Evolutionary conservation across 495 filamentous ascomycete genomes (phyloP).

Genomic region (Aspergillus saccharolyticus): DNA sequence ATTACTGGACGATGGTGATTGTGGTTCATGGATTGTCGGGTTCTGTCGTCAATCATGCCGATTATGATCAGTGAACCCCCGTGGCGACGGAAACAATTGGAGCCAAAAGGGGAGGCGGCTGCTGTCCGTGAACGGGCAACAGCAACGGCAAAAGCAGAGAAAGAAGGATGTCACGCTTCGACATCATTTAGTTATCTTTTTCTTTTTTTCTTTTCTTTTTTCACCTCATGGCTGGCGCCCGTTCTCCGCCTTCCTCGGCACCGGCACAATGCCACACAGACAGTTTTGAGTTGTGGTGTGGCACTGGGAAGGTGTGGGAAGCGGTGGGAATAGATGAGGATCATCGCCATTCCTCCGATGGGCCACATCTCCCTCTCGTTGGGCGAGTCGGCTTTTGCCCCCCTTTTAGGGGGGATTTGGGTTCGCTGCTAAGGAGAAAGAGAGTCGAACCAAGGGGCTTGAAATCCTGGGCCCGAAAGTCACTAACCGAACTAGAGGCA

Average conservation of each 20-base stretch:
- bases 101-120: too few species aligned
- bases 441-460: conserved; percentile 18
- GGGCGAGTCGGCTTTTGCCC: conserved; percentile 9
- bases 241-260: too few species aligned
- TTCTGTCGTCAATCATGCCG: background rate
- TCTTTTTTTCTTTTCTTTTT: too few species aligned
- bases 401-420: conserved; percentile 8
- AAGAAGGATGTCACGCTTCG: background rate
- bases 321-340: conserved; percentile 21
- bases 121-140: background rate
- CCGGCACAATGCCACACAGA: too few species aligned
- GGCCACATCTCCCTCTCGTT: conserved; percentile 1
- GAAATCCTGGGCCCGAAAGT: conserved; percentile 11
- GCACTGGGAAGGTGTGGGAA: background rate
- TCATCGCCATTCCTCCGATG: conserved; percentile 18
- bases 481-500: conserved; percentile 10
- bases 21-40: background rate
- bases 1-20: background rate
- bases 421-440: conserved; percentile 7
- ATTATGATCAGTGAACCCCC: too few species aligned
- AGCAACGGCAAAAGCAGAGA: background rate
- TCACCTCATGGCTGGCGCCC: too few species aligned
- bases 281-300: too few species aligned
- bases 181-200: too few species aligned
- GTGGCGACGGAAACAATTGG: too few species aligned